Evolutionary conservation across 805 yeast species (phyloP).

Genomic region (Henningerozyma blattae): DNA sequence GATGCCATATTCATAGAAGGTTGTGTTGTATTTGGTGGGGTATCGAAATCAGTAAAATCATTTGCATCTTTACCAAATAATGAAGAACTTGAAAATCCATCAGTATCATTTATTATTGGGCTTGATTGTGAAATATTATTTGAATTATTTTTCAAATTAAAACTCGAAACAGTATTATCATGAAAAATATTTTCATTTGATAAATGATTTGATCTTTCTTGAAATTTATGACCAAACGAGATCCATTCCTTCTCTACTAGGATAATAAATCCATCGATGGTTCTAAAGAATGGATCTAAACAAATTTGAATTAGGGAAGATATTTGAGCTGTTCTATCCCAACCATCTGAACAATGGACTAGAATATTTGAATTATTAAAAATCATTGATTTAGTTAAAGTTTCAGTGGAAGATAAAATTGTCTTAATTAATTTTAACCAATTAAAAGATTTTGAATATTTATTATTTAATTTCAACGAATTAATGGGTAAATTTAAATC

Average conservation of each 20-base stretch:
- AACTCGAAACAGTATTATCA: slow-evolving; percentile 21
- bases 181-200: slow-evolving; percentile 39
- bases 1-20: no score
- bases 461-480: slow-evolving; percentile 42
- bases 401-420: slow-evolving; percentile 62
- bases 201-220: slow-evolving; percentile 72
- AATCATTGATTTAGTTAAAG: slow-evolving; percentile 70
- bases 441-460: slow-evolving; percentile 33
- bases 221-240: slow-evolving; percentile 85
- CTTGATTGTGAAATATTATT: neutral
- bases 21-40: neutral
- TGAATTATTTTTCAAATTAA: neutral
- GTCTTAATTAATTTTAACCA: slow-evolving; percentile 71
- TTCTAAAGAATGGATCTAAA: slow-evolving; percentile 81
- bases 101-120: neutral
- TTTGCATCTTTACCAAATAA: slow-evolving; percentile 10
- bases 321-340: slow-evolving; percentile 94
- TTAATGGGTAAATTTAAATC: slow-evolving; percentile 46
- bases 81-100: slow-evolving; percentile 5
- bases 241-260: slow-evolving; percentile 92
- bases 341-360: slow-evolving; percentile 95
- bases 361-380: slow-evolving; percentile 72
- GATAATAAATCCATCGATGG: slow-evolving; percentile 75
- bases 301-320: slow-evolving; percentile 76
- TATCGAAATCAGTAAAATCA: neutral